Evolutionary conservation across 2,329 filamentous ascomycete genomes (phyloP).

Genomic region (Volutella citrinella): DNA sequence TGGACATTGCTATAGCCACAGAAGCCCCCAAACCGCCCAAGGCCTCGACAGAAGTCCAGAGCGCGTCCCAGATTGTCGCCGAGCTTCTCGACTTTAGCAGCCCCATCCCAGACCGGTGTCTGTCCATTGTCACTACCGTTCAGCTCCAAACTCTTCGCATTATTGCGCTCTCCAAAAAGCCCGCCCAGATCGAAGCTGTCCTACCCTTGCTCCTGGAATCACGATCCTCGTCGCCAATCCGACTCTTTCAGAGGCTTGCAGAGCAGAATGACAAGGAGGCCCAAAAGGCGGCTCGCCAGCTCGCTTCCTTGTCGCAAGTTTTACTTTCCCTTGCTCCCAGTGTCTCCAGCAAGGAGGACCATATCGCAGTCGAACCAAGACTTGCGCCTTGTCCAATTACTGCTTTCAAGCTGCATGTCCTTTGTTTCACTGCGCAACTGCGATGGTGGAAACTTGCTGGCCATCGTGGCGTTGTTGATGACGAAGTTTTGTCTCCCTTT

Average conservation of each 20-base stretch:
- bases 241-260: constrained; percentile 50
- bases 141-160: constrained; percentile 66
- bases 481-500: constrained; percentile 65
- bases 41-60: constrained; percentile 28
- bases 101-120: constrained; percentile 39
- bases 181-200: constrained; percentile 55
- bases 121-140: constrained; percentile 57
- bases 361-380: constrained; percentile 48
- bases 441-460: constrained; percentile 63
- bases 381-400: constrained; percentile 54
- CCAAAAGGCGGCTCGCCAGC: constrained; percentile 59
- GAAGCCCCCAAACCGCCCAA: constrained; percentile 32
- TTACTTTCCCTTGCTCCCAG: constrained; percentile 66
- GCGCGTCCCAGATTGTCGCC: constrained; percentile 38
- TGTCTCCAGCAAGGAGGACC: constrained; percentile 62
- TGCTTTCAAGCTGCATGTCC: constrained; percentile 60
- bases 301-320: constrained; percentile 64
- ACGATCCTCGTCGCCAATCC: constrained; percentile 54
- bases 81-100: constrained; percentile 62
- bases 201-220: constrained; percentile 53
- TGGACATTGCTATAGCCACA: constrained; percentile 42
- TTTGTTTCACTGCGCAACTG: constrained; percentile 61
- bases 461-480: constrained; percentile 57
- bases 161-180: constrained; percentile 57
- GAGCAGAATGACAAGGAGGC: constrained; percentile 42